Conservation (phyloP, 495 filamentous ascomycete genomes). For the Pyrenula aspistea region DNA sequence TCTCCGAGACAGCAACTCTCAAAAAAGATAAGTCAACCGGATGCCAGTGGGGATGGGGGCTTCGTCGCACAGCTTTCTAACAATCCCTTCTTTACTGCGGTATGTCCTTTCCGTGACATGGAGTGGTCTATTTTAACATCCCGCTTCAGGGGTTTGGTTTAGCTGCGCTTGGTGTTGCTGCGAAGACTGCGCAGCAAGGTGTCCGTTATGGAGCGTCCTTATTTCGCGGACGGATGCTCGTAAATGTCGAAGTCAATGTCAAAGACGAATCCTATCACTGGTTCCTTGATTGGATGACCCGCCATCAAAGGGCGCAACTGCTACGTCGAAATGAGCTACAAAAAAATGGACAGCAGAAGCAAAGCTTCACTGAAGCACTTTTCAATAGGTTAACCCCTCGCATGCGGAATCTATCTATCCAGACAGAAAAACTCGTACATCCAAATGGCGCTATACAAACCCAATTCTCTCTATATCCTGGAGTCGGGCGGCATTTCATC, state of each 20-base stretch:
- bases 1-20: neutral
- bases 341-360: conserved; percentile 7
- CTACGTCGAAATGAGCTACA: conserved; percentile 9
- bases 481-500: conserved; percentile 75
- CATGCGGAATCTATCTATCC: conserved; percentile 56
- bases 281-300: conserved; percentile 88
- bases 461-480: conserved; percentile 79
- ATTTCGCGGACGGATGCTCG: conserved; percentile 73
- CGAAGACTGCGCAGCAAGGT: conserved; percentile 64
- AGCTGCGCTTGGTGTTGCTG: conserved; percentile 67
- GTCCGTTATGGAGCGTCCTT: conserved; percentile 55
- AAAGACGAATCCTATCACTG: conserved; percentile 89
- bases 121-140: neutral
- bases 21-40: neutral
- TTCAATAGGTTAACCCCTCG: conserved; percentile 47
- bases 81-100: conserved; percentile 61
- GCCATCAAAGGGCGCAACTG: conserved; percentile 54
- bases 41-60: conserved; percentile 23
- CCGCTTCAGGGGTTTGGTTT: conserved; percentile 61
- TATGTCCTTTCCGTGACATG: conserved; percentile 14
- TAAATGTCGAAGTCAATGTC: conserved; percentile 88
- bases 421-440: conserved; percentile 48
- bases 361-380: conserved; percentile 23
- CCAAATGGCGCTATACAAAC: conserved; percentile 58
- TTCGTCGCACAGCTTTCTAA: conserved; percentile 42